These are phyloP conservation scores for Nepenthes alata DNA, from an alignment of 179 eudicot genomes.

Conservation along the genomic window DNA sequence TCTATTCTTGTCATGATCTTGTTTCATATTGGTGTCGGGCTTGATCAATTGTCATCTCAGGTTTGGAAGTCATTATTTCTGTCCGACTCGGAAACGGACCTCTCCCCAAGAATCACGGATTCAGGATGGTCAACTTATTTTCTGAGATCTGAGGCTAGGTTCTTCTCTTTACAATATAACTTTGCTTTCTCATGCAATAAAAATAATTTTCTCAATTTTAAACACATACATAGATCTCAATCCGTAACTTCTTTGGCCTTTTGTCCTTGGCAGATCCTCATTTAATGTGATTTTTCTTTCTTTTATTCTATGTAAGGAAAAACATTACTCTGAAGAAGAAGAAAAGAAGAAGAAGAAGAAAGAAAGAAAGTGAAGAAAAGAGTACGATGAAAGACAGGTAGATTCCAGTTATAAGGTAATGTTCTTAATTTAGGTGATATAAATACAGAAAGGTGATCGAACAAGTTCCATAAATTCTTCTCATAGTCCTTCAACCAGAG, in stretches of 20 bases:
- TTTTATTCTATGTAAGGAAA: too few relatives aligned
- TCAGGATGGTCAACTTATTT: conserved; percentile 55
- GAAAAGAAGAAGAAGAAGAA: too few relatives aligned
- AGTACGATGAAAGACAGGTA: too few relatives aligned
- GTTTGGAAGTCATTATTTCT: conserved; percentile 71
- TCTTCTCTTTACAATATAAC: neutral
- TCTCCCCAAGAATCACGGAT: conserved; percentile 80
- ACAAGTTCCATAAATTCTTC: too few relatives aligned
- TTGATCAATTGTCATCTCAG: conserved; percentile 28
- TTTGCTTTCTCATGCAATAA: neutral
- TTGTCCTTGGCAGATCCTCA: neutral
- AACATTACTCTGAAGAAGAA: too few relatives aligned
- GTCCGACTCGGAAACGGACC: conserved; percentile 82
- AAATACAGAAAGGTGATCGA: too few relatives aligned
- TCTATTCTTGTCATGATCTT: neutral
- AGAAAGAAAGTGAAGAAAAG: too few relatives aligned
- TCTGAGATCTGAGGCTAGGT: conserved; percentile 43
- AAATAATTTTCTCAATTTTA: neutral
- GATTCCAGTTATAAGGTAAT: too few relatives aligned
- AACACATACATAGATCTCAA: neutral
- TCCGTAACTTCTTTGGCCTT: neutral
- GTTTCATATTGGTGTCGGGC: neutral
- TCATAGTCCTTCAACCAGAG: too few relatives aligned
- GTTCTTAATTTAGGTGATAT: too few relatives aligned
- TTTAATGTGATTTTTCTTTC: too few relatives aligned